Conservation (phyloP, 2,329 filamentous ascomycete genomes). For the Ceratocystiopsis sp. region DNA sequence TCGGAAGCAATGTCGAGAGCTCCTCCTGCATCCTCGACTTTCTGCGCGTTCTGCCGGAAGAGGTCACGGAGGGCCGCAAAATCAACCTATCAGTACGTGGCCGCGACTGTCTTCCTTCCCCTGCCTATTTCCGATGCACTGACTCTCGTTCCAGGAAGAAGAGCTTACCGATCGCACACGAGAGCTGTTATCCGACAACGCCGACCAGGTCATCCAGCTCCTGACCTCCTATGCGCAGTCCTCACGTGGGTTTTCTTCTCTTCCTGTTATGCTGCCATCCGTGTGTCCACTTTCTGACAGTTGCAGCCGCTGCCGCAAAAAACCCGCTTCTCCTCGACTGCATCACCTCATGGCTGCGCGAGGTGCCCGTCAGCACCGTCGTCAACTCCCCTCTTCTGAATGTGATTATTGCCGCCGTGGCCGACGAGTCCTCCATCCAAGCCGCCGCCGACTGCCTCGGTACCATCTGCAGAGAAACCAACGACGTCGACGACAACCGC, state of each 20-base stretch:
- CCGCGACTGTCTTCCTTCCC: not conserved
- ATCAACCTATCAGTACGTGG: conserved; percentile 60
- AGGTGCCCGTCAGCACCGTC: conserved; percentile 71
- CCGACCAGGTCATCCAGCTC: conserved; percentile 68
- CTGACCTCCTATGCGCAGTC: conserved; percentile 84
- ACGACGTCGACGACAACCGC: conserved; percentile 82
- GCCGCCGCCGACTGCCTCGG: conserved; percentile 85
- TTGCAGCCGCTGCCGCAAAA: conserved; percentile 38
- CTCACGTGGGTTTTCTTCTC: conserved; percentile 45
- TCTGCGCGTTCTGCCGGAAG: conserved; percentile 88
- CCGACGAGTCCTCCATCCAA: conserved; percentile 62
- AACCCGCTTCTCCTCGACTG: conserved; percentile 89
- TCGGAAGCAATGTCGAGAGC: conserved; percentile 60
- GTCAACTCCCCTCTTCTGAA: conserved; percentile 74
- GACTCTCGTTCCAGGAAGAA: conserved; percentile 55
- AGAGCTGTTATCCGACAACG: conserved; percentile 83
- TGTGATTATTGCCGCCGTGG: conserved; percentile 60
- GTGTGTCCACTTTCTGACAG: not conserved
- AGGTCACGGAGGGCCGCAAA: conserved; percentile 97
- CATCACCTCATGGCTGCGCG: conserved; percentile 89
- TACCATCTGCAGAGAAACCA: conserved; percentile 78
- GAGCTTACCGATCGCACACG: conserved; percentile 72
- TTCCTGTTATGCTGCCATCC: not conserved
- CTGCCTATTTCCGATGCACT: not conserved
- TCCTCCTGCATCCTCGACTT: conserved; percentile 89